Base-by-base conservation (phyloP, 495 filamentous ascomycete species). In the Platismatia glauca region DNA sequence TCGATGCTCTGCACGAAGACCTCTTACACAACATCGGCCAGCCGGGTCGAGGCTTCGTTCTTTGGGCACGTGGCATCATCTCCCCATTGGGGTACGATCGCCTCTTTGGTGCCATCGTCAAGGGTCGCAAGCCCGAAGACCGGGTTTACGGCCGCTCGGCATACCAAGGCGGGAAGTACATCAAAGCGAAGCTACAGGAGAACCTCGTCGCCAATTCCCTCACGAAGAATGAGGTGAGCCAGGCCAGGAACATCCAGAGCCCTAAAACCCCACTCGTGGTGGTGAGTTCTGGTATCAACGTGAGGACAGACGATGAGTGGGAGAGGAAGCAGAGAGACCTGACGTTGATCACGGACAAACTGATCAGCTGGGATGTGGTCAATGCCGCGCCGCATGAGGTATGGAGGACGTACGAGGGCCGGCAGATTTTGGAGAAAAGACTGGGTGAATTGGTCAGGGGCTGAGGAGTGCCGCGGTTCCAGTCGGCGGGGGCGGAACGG, bases 131-230 rank as follows among this genome's bases (percentile, higher is more conserved):
- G 13, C 81, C 89, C n/a, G 84, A 88, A 69, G 94, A 97, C 69
- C 87, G 94, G 1, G 83, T 93, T 6, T 89, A 86, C 67, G 94
- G 94, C 7, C 78, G 81, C 31, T 82, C 82, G 9, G 84, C 90
- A 0, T 88, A 91, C 66, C 89, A 95, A 72, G 82, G 78, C 20
- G 91, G 88, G 18, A 89, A 87, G 65, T 86, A 82, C 68, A 86
- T 97, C 71, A 94, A 91, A 68, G 88, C 90, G 7, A 91, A 92
- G 71, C 77, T 98, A 41, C 94, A 98, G 73, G 94, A 98, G 76
- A 93, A 87, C 61, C 76, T 97, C 1, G 90, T 96, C 24, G 94
- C 91, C 13, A 78, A 85, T 60, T 86, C 86, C 4, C 81, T 97
- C 58, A 90, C 90, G 22, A 86, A 84, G 65, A 88, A 87, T 31